Percentiles rank a stretch among this genome's conserved stretches.
These are phyloP conservation scores for Fusarium veterinarium DNA, from an alignment of 2,329 filamentous ascomycete genomes.

Conservation along the genomic window DNA sequence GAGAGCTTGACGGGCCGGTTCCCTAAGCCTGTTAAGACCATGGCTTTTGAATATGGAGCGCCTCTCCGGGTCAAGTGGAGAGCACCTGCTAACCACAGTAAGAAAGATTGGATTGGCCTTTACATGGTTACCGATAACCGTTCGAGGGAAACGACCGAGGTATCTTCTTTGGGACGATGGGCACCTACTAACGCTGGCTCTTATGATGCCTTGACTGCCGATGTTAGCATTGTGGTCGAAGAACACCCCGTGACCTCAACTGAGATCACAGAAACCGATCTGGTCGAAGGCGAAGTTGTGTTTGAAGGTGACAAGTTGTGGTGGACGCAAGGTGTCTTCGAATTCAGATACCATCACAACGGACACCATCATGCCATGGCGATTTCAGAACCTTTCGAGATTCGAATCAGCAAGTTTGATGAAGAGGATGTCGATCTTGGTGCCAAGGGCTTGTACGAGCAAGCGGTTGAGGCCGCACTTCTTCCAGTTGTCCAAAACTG, in stretches of 20 bases:
- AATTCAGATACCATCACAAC: conserved; percentile 96
- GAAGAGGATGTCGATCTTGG: conserved; percentile 75
- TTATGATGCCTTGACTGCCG: conserved; percentile 80
- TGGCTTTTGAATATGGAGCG: conserved; percentile 88
- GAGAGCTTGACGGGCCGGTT: conserved; percentile 78
- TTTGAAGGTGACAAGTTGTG: conserved; percentile 95
- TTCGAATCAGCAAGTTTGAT: conserved; percentile 84
- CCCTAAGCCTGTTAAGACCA: conserved; percentile 77
- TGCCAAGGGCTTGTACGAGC: conserved; percentile 70
- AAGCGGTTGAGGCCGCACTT: conserved; percentile 79
- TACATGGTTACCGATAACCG: conserved; percentile 97
- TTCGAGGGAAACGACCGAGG: conserved; percentile 83
- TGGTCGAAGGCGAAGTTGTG: conserved; percentile 82
- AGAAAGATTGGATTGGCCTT: conserved; percentile 93
- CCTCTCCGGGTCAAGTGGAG: conserved; percentile 92
- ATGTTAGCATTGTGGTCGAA: conserved; percentile 78
- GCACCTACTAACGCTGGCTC: conserved; percentile 79
- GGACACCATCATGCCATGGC: conserved; percentile 94
- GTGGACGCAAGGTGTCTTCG: conserved; percentile 97
- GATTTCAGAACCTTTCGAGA: conserved; percentile 92
- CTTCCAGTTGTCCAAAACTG: conserved; percentile 90
- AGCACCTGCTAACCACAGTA: conserved; percentile 86
- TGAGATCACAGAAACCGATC: conserved; percentile 66
- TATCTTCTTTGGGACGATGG: conserved; percentile 91
- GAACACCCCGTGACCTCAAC: conserved; percentile 68